Evolutionary conservation across 2,329 filamentous ascomycete species (phyloP), one percentile per base, ranked within the genome.

Genomic region (Colletotrichum musicola): DNA sequence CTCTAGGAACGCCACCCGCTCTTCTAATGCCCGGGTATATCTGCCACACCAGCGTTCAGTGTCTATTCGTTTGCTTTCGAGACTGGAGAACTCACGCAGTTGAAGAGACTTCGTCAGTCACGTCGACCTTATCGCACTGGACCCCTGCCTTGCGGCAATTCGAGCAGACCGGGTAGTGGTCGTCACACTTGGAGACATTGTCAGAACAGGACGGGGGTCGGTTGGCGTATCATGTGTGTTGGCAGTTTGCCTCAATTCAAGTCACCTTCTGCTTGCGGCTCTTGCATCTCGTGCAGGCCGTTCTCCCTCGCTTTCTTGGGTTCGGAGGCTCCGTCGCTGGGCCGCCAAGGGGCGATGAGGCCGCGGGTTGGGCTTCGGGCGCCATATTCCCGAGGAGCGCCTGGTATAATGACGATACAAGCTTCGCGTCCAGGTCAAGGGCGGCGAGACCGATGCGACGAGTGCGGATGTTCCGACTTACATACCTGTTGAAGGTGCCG

Each of bases 281-380:
- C 72, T 83, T 83, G 75, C 81, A 83, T 68, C 81, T 78, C 47
- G 81, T 81, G 63, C 81, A 83, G 9, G 81, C 81, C 1, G 81
- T 83, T 40, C 82, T 76, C 18, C 79, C 81, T 60, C 82, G 78
- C 72, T 83, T 83, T 22, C 81, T 78, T n/a, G 80, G 80, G 68
- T 83, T 83, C 42, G 71, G 68, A 35, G 71, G 22, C 13, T 40
- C 53, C 2, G 44, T 16, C 27, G 46, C 22, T 16, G 62, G 20
- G n/a, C 18, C 27, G 10, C 5, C 62, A 13, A 18, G 27, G 22
- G 67, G 56, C 56, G 65, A 46, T 18, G 61, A 60, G 55, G 18
- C 54, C 30, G 35, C 30, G 42, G 16, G 13, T 9, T 66, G 49
- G 22, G 63, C 30, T 22, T 66, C 42, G 44, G 58, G 22, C 10